These are phyloP conservation scores for Fonsecaea multimorphosa DNA, from an alignment of 2,329 filamentous ascomycete species.

Conservation along the genomic window DNA sequence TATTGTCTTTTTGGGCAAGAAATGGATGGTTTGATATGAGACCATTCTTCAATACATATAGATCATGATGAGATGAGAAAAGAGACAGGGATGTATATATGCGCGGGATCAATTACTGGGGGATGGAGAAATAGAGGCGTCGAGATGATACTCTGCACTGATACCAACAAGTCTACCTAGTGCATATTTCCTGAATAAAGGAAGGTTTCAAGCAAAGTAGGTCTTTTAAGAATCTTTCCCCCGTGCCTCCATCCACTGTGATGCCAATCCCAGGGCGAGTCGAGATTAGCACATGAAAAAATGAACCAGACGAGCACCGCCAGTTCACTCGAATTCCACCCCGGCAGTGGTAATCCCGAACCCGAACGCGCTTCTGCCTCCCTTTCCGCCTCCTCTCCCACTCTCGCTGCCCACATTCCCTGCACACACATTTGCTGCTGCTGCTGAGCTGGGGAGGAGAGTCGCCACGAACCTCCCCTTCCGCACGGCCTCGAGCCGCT, in stretches of 20 bases:
- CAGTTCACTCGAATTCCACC: conserved; percentile 28
- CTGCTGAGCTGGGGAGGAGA: neutral
- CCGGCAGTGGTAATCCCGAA: conserved; percentile 24
- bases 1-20: neutral
- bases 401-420: neutral
- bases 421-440: neutral
- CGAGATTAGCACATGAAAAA: no score
- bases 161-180: neutral
- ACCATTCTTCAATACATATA: neutral
- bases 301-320: no score
- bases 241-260: neutral
- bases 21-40: neutral
- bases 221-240: neutral
- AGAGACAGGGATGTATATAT: neutral
- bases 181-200: neutral
- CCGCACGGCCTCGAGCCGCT: conserved; percentile 46
- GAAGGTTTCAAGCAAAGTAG: neutral
- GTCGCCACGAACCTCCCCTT: conserved; percentile 22
- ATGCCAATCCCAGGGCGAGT: no score
- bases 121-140: neutral
- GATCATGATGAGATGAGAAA: conserved; percentile 18
- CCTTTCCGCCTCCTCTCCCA: neutral
- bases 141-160: neutral
- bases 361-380: conserved; percentile 5
- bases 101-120: neutral